Base-by-base conservation (phyloP, 345 rosid genomes). In the Stellera chamaejasme region DNA sequence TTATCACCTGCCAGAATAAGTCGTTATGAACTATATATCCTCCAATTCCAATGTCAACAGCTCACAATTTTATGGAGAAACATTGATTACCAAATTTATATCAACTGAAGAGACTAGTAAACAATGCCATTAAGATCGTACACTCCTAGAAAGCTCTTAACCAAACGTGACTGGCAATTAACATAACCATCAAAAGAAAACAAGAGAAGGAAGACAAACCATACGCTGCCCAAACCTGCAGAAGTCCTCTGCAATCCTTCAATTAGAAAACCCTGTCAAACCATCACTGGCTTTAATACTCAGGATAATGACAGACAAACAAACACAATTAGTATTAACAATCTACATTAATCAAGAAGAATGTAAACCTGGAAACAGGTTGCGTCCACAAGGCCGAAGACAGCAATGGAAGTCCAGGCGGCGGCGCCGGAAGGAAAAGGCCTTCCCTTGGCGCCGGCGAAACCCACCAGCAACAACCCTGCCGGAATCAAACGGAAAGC, bases 191-290 rank as follows among this genome's bases (percentile, higher is more conserved):
- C 27, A 49, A 49, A 16, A 8, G 5, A 45, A 43, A n/a, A 41
- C 43, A 70, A 47, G 27, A 51, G 14, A 48, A 55, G 43, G 23
- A 10, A 56, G 56, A 42, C 41, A 26, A 45, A 60, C 57, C 64
- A 61, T 62, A 85, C 96, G 56, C 98, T 88, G 68, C 98, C 96
- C 75, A 92, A 61, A 69, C 96, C 98, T 48, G 96, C 95, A 27
- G 98, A 80, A 12, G 98, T 92, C 72, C 87, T 82, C 73, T 85
- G 81, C 71, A 88, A 74, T 5, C 98, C 98, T 73, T 85, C 72
- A 50, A 90, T 88, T 62, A 92, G 95, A 79, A 92, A 88, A 1
- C 96, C 96, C 93, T 87, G 73, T 43, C 61, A 27, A 69, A 67
- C 14, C 64, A 63, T 23, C 41, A 48, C 11, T 49, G 59, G 26